phyloP scores from a whole-genome alignment of 768 basidiomycete genomes.

The Rubroboletus satanas region DNA sequence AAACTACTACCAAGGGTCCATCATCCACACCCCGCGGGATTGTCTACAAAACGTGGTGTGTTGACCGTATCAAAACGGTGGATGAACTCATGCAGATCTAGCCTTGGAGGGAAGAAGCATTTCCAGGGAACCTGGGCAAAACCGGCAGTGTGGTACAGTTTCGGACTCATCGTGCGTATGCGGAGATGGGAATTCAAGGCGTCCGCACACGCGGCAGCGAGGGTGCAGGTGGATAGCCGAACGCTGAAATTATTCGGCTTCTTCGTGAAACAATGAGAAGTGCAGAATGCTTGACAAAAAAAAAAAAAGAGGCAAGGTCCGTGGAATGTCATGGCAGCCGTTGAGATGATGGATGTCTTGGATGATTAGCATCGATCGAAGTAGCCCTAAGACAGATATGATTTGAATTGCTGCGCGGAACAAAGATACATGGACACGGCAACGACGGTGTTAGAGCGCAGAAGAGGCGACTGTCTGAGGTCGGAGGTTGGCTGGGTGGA shows the following conservation, averaged over 20 bases:
- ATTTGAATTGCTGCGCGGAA: not conserved
- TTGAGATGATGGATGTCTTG: not conserved
- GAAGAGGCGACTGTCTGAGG: not conserved
- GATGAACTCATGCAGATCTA: not conserved
- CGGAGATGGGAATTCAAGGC: not conserved
- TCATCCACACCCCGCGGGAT: not conserved
- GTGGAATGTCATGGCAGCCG: not conserved
- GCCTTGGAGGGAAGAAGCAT: not conserved
- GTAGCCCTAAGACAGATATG: not conserved
- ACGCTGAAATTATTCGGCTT: not conserved
- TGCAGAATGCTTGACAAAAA: not conserved
- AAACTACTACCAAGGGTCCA: not conserved
- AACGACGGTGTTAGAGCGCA: conserved; percentile 15
- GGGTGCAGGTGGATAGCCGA: not conserved
- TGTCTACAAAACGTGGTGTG: not conserved
- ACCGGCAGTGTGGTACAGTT: not conserved
- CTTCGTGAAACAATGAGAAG: not conserved
- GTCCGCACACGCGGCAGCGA: conserved; percentile 7
- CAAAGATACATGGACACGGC: not conserved
- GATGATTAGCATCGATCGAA: not conserved
- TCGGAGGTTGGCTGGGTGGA: not conserved
- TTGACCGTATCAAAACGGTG: not conserved
- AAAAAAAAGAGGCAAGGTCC: not conserved
- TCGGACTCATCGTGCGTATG: not conserved
- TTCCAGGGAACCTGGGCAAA: not conserved